These are phyloP conservation scores for Collybia sp. DNA, from an alignment of 768 basidiomycete species.

Conservation along the genomic window DNA sequence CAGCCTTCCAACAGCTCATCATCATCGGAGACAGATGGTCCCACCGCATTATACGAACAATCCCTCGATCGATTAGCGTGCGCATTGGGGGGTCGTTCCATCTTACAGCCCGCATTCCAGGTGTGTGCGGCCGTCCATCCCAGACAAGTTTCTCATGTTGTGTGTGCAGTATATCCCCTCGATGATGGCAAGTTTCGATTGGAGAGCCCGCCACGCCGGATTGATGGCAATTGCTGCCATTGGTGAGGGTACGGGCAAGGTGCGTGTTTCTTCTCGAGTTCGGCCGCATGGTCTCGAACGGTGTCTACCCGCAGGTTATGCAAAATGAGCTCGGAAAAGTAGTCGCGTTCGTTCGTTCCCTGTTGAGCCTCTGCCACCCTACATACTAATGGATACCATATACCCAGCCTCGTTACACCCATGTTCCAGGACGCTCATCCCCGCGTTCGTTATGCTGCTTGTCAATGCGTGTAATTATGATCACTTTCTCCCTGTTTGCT, in stretches of 20 bases:
- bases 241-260: conserved; percentile 78
- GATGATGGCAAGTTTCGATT: conserved; percentile 79
- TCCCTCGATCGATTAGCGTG: conserved; percentile 77
- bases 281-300: too few relatives aligned
- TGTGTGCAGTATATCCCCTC: conserved; percentile 60
- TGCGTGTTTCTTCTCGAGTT: conserved; percentile 15
- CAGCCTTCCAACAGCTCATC: conserved; percentile 62
- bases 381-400: background rate
- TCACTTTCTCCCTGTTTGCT: background rate
- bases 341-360: conserved; percentile 53
- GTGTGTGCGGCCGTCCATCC: too few relatives aligned
- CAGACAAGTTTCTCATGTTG: background rate
- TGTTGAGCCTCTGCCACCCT: conserved; percentile 1
- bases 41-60: conserved; percentile 79
- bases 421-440: conserved; percentile 81
- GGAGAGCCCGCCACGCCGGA: conserved; percentile 82
- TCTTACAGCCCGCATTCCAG: conserved; percentile 77
- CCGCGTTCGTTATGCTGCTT: conserved; percentile 70
- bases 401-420: conserved; percentile 61
- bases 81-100: conserved; percentile 70
- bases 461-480: conserved; percentile 75
- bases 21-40: conserved; percentile 54
- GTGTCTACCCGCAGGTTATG: conserved; percentile 49
- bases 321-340: conserved; percentile 78
- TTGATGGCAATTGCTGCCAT: conserved; percentile 85